Conservation (phyloP, 1,139 yeast species). For the Nakaseomyces kungkrabaensis region DNA sequence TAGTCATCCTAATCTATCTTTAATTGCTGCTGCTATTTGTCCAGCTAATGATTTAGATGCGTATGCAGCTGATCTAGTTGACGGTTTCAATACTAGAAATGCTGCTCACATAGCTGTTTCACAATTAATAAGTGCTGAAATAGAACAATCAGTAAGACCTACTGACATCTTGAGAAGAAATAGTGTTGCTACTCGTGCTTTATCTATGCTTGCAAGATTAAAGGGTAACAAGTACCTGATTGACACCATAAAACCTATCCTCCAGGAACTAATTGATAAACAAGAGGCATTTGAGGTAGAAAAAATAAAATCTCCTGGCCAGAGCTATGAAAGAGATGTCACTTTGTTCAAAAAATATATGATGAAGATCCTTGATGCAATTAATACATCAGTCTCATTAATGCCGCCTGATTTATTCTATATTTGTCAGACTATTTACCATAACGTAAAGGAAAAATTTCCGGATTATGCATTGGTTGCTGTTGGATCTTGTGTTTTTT, state of each 20-base stretch:
- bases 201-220: slow-evolving; percentile 60
- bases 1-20: slow-evolving; percentile 28
- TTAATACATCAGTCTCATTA: slow-evolving; percentile 43
- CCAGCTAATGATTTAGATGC: slow-evolving; percentile 66
- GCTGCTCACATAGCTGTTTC: slow-evolving; percentile 48
- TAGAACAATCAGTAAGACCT: slow-evolving; percentile 47
- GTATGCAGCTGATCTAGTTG: slow-evolving; percentile 59
- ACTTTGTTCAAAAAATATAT: slow-evolving; percentile 49
- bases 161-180: slow-evolving; percentile 72
- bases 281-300: slow-evolving; percentile 61
- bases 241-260: slow-evolving; percentile 44
- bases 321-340: slow-evolving; percentile 36
- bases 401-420: slow-evolving; percentile 69
- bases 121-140: slow-evolving; percentile 53
- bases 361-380: slow-evolving; percentile 48
- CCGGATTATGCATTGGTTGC: slow-evolving; percentile 58
- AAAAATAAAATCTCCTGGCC: slow-evolving; percentile 35
- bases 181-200: slow-evolving; percentile 69
- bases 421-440: slow-evolving; percentile 64
- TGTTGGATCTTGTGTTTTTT: slow-evolving; percentile 79
- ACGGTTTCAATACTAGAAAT: slow-evolving; percentile 46
- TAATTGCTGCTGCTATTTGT: slow-evolving; percentile 36
- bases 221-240: slow-evolving; percentile 54
- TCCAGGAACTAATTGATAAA: slow-evolving; percentile 40
- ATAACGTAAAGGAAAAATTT: slow-evolving; percentile 53